Conservation (phyloP, 192 early-diverging fungal genomes). For the Coemansia sp. region DNA sequence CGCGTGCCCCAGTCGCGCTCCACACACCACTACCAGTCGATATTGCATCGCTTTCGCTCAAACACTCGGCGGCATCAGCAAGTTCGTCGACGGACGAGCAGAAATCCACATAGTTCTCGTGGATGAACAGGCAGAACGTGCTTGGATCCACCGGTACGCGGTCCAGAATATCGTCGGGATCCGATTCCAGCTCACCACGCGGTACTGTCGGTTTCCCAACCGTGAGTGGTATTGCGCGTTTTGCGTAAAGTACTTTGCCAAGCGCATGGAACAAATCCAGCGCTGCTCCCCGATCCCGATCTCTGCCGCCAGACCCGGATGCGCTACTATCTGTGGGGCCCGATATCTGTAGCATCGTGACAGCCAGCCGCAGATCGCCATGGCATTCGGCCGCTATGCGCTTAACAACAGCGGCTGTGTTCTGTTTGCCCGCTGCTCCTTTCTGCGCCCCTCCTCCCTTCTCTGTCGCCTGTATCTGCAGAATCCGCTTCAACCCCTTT, state of each 20-base stretch:
- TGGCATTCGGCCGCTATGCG: constrained; percentile 50
- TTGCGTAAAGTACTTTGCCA: constrained; percentile 64
- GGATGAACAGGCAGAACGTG: constrained; percentile 58
- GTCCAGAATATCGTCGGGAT: constrained; percentile 50
- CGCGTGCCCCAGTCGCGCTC: constrained; percentile 1
- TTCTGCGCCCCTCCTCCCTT: neutral
- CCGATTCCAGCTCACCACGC: constrained; percentile 30
- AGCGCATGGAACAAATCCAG: constrained; percentile 65
- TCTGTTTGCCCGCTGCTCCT: constrained; percentile 2
- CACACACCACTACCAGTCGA: constrained; percentile 3
- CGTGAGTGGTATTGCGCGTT: constrained; percentile 32
- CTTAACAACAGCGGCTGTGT: constrained; percentile 27
- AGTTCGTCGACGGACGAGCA: constrained; percentile 55
- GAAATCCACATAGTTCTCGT: constrained; percentile 61
- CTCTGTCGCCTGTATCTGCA: constrained; percentile 21
- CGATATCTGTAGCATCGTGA: constrained; percentile 60
- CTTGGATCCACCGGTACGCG: constrained; percentile 58
- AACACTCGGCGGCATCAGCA: constrained; percentile 45
- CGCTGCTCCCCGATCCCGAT: constrained; percentile 23
- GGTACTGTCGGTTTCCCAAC: neutral
- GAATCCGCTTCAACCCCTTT: constrained; percentile 58
- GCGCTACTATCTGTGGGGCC: neutral
- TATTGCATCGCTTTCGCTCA: constrained; percentile 56
- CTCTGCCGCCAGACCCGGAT: neutral
- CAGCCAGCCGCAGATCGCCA: constrained; percentile 61